Evolutionary conservation across 257 asterid species (phyloP).

Genomic region (Lycium ferocissimum): DNA sequence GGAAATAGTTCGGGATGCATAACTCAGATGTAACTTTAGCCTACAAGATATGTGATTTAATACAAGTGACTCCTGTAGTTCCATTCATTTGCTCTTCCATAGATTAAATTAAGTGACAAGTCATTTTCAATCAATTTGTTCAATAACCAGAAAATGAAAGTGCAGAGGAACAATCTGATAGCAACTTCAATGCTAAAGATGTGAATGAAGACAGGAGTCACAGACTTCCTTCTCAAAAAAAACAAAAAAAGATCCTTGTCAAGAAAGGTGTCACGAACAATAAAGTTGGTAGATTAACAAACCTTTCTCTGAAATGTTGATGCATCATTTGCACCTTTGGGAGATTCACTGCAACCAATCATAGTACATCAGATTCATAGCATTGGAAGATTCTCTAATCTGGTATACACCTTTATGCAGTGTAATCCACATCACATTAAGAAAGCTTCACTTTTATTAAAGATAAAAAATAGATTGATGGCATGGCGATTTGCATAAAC

Average conservation of each 20-base stretch:
- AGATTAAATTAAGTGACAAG: not conserved
- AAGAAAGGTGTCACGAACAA: not conserved
- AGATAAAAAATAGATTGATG: conserved; percentile 15
- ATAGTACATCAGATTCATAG: not conserved
- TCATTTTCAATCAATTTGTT: conserved; percentile 1
- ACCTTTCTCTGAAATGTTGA: conserved; percentile 99
- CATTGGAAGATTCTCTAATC: conserved; percentile 5
- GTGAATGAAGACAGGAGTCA: not conserved
- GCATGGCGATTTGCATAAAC: not conserved
- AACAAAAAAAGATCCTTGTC: not conserved
- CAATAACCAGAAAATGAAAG: not conserved
- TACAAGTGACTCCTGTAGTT: not conserved
- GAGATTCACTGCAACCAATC: conserved; percentile 83
- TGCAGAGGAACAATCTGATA: conserved; percentile 2
- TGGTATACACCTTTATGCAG: not conserved
- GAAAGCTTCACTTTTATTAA: not conserved
- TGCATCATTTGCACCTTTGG: conserved; percentile 98
- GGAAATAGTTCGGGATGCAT: not conserved
- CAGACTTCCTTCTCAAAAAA: not conserved
- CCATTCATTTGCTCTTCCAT: conserved; percentile 1
- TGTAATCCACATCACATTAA: not conserved
- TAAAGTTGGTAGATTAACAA: conserved; percentile 40
- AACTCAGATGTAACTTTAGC: not conserved
- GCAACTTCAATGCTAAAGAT: conserved; percentile 9
- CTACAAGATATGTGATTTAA: not conserved